Evolutionary conservation across 2,329 filamentous ascomycete genomes (phyloP).

Genomic region (Hypoxylon sp.): DNA sequence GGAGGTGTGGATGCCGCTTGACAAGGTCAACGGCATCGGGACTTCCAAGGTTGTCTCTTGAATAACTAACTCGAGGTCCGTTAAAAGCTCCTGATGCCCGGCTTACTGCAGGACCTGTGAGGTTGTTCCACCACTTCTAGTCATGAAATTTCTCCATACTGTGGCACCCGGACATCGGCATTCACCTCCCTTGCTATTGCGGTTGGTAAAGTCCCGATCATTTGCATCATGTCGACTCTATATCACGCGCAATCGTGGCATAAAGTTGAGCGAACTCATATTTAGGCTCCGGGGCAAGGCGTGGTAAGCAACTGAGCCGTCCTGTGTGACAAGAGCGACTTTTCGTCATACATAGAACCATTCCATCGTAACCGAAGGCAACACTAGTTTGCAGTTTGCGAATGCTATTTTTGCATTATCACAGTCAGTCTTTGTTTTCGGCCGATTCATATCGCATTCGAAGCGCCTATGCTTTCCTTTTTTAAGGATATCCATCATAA

Average conservation of each 20-base stretch:
- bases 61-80: slow-evolving; percentile 4
- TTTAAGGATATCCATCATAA: slow-evolving; percentile 5
- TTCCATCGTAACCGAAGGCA: neutral
- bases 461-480: slow-evolving; percentile 13
- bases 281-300: slow-evolving; percentile 4
- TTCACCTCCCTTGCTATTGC: slow-evolving; percentile 17
- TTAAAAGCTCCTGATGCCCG: slow-evolving; percentile 23
- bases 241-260: slow-evolving; percentile 9
- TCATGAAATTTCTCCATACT: slow-evolving; percentile 37
- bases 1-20: slow-evolving; percentile 18
- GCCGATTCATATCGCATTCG: slow-evolving; percentile 7
- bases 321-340: slow-evolving; percentile 12
- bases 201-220: slow-evolving; percentile 14
- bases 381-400: slow-evolving; percentile 13
- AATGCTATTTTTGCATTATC: slow-evolving; percentile 1
- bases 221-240: slow-evolving; percentile 31
- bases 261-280: slow-evolving; percentile 11
- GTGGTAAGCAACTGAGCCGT: slow-evolving; percentile 2
- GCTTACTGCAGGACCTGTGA: slow-evolving; percentile 16
- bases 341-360: slow-evolving; percentile 12
- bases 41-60: slow-evolving; percentile 11
- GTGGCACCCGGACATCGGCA: slow-evolving; percentile 37
- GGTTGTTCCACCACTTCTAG: slow-evolving; percentile 32
- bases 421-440: slow-evolving; percentile 6
- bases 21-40: slow-evolving; percentile 24